A percentile compares a stretch with the other conserved stretches of the same genome.
Conservation (phyloP, 768 basidiomycete species). For the Tulasnella sp. region DNA sequence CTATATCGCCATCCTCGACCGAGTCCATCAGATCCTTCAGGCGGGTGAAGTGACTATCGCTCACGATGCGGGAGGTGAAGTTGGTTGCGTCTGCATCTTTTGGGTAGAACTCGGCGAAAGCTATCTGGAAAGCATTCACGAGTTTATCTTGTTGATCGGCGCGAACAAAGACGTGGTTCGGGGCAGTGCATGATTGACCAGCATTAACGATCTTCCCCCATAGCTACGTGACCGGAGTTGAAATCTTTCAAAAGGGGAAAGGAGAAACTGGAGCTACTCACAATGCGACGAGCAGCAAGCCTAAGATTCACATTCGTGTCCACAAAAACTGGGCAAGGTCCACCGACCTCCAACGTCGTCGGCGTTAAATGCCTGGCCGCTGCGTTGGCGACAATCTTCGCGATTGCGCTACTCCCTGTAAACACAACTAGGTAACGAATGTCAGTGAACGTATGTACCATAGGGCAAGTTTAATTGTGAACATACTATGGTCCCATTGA, state of each 20-base stretch:
- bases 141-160: slow-evolving; percentile 40
- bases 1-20: slow-evolving; percentile 48
- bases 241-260: no score
- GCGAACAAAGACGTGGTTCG: slow-evolving; percentile 45
- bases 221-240: slow-evolving; percentile 27
- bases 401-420: slow-evolving; percentile 45
- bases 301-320: slow-evolving; percentile 60
- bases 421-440: slow-evolving; percentile 26
- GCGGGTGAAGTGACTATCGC: slow-evolving; percentile 42
- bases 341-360: slow-evolving; percentile 26
- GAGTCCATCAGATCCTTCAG: slow-evolving; percentile 39
- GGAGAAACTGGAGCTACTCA: not conserved
- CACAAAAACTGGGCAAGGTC: slow-evolving; percentile 70
- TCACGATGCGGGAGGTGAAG: slow-evolving; percentile 36
- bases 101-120: slow-evolving; percentile 41
- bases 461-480: not conserved
- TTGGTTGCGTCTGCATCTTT: slow-evolving; percentile 30
- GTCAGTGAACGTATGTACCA: slow-evolving; percentile 21
- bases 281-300: slow-evolving; percentile 52
- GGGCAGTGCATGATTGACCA: slow-evolving; percentile 66
- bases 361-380: slow-evolving; percentile 72
- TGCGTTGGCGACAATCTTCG: slow-evolving; percentile 54
- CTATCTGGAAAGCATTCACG: slow-evolving; percentile 34
- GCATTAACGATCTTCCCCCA: slow-evolving; percentile 71
- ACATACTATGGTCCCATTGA: slow-evolving; percentile 51